These are phyloP conservation scores for Sordariomycetes sp. DNA, from an alignment of 2,329 filamentous ascomycete genomes.

Conservation along the genomic window DNA sequence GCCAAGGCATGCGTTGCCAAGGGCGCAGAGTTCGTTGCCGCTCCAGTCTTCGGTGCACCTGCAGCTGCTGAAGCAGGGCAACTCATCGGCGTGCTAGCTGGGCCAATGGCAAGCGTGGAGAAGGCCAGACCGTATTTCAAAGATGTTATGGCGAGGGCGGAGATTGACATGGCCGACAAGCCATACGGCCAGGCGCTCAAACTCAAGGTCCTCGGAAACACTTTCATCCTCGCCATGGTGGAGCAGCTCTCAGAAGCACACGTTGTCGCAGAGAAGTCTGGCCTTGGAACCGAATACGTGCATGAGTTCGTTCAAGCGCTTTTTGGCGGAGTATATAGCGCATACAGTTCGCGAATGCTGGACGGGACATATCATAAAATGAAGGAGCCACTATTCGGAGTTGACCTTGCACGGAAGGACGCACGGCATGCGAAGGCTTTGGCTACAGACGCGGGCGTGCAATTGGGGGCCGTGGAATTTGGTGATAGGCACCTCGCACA, in stretches of 20 bases:
- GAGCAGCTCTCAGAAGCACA: conserved; percentile 72
- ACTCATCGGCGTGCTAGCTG: conserved; percentile 66
- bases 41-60: conserved; percentile 61
- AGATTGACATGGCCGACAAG: conserved; percentile 63
- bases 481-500: conserved; percentile 59
- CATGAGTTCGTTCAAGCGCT: conserved; percentile 64
- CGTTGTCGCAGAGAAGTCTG: conserved; percentile 70
- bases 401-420: conserved; percentile 79
- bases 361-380: conserved; percentile 68
- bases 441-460: conserved; percentile 52
- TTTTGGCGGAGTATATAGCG: conserved; percentile 67
- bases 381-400: conserved; percentile 72
- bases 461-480: conserved; percentile 55
- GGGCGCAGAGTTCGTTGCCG: conserved; percentile 67
- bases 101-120: conserved; percentile 48
- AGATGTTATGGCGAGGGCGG: conserved; percentile 60
- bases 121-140: conserved; percentile 62
- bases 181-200: conserved; percentile 59
- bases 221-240: conserved; percentile 76
- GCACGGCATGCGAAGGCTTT: conserved; percentile 62
- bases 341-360: conserved; percentile 67
- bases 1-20: conserved; percentile 46
- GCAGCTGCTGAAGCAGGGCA: conserved; percentile 61
- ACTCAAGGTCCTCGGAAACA: conserved; percentile 80
- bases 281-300: conserved; percentile 61